Evolutionary conservation across 73 alveolate genomes (phyloP), one percentile per base, ranked within the genome.

Genomic region (Breviolum minutum): DNA sequence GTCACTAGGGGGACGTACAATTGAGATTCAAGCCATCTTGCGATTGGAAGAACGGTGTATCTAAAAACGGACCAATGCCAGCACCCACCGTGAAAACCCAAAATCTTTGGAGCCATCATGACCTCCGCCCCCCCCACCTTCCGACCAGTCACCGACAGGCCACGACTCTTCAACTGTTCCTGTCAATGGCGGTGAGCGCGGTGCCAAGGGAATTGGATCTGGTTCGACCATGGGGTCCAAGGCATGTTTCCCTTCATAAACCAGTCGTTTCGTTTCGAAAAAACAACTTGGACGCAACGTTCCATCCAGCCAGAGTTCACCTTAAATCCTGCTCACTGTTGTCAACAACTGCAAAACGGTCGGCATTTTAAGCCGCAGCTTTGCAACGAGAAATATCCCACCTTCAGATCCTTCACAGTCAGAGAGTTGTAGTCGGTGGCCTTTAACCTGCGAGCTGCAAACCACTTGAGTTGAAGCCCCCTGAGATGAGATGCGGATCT

Each of bases 81-180:
- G 24, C 77, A 17, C n/a, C 24, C 77, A 1, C 24, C 77, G n/a
- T n/a, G n/a, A n/a, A n/a, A n/a, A 68, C n/a, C 77, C 24, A 68
- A 68, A 22, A 68, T 14, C n/a, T 68, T 22, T 17, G n/a, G 77
- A 6, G 24, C 17, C 17, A 68, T 3, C 77, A 14, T 22, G 24
- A 68, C 77, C 24, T 22, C 8, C 77, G 63, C 10, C 62, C 20
- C 62, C 20, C 14, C 63, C 27, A n/a, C 92, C 92, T 83, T 83
- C 76, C 92, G 92, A 19, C 92, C 92, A 7, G 92, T 83, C 76
- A 83, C 76, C 0, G 92, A 61, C 61, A 83, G 92, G 92, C 92
- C 92, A 61, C 92, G 92, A 61, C 62, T 83, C n/a, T 54, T 83
- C 60, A 83, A 83, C 62, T 48, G 71, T 17, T 40, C 90, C 90